Base-by-base conservation (phyloP, 176 grass and related monocot genomes). In the Puya raimondii region DNA sequence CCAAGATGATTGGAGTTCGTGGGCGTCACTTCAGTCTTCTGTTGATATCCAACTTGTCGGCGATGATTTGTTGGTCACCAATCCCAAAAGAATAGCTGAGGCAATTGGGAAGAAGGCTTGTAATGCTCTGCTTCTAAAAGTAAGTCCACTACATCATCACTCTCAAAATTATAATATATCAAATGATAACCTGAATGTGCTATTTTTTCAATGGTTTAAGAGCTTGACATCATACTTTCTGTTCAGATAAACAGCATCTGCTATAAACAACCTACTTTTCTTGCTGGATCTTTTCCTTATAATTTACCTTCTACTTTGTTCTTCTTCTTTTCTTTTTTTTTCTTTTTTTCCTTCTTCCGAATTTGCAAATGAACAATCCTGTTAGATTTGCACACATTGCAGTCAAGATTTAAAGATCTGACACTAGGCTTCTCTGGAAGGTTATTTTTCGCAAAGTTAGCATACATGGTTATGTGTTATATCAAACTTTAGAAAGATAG, bases 61-160 rank as follows among this genome's bases (percentile, higher is more conserved):
- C 11, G 89, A 99, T 76, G 94, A 99, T 82, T 82, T 99, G 72
- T 79, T 99, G 66, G 94, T 99, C 80, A 99, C 94, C 59, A 99
- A 93, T 74, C 94, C 94, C 27, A 88, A 93, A 72, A 91, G 94
- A 48, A 99, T 99, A 70, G 77, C 75, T 13, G 82, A 93, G 33
- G 94, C 94, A 64, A 83, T 99, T 80, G 66, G 72, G 68, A 99
- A 93, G 75, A 93, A 91, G 63, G 86, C 94, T 49, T 99, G 94
- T 75, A 99, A 91, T 84, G 94, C 79, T 85, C 82, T 99, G 51
- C 72, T 99, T 66, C 65, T 99, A 13, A 99, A 93, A 79, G 94
- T 93, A 79, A 80, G 57, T 58, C n/a, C 79, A 10, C 52, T 53
- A 16, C 8, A 15, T 70, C 18, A 66, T 42, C 64, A 23, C 33